Base-by-base conservation (phyloP, 139 green algal species). In the Chlamydomonas sp. region DNA sequence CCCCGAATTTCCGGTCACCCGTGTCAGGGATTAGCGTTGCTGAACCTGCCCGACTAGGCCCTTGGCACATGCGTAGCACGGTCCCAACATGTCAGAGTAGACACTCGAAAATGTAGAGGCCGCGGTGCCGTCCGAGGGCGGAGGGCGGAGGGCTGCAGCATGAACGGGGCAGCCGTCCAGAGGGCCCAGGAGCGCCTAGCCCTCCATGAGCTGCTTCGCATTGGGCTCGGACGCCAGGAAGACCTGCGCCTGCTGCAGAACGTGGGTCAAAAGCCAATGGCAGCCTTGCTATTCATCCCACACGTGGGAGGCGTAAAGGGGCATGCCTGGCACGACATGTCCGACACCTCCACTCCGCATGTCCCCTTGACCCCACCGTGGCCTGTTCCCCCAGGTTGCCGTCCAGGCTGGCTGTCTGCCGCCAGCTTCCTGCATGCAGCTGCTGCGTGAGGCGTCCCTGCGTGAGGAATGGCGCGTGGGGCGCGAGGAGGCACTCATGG, bases 121-220 rank as follows among this genome's bases (percentile, higher is more conserved):
- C 31, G 31, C 31, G 31, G 31, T 49, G 31, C 31, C 31, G 31
- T 49, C 31, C 31, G 31, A 49, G 31, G 31, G 31, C 31, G 31
- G 31, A 49, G 31, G 31, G 31, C 31, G 31, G 31, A 49, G 31
- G 31, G 31, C 31, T 49, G 31, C 77, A 82, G 77, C 57, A 49
- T 77, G 79, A 71, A 60, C 20, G 7, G 31, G 31, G 31, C 31
- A 49, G 31, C 31, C 9, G 4, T 85, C 0, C 77, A 85, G 7
- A 81, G 79, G 14, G 87, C 74, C 9, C 58, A 91, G 58, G 87
- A 88, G 59, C 87, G 87, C 58, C 20, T 91, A 31, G 62, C 81
- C 2, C 87, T 91, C 9, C 87, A 91, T 81, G 87, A 91, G 64
- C 75, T 91, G 20, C 85, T 91, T 14, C 80, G 87, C 2, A 66